These are phyloP conservation scores for Alternaria infectoria DNA, from an alignment of 2,329 filamentous ascomycete species.

Conservation along the genomic window DNA sequence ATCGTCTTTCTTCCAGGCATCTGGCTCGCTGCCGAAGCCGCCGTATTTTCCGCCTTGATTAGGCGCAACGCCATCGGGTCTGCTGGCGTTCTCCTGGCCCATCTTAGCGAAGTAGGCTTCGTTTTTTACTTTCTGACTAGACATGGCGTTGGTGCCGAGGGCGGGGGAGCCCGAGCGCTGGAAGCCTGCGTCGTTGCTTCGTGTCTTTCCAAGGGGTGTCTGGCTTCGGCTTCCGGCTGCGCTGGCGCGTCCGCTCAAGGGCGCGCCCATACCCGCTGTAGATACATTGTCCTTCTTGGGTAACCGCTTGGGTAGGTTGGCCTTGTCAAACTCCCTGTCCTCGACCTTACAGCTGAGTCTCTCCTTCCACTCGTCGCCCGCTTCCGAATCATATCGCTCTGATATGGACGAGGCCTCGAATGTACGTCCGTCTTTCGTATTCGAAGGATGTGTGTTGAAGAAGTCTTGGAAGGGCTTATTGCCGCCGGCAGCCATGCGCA, in stretches of 20 bases:
- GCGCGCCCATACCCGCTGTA: constrained; percentile 30
- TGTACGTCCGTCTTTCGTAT: constrained; percentile 54
- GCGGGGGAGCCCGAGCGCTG: constrained; percentile 47
- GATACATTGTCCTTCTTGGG: constrained; percentile 42
- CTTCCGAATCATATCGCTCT: constrained; percentile 87
- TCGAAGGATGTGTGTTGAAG: constrained; percentile 68
- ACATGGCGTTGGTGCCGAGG: constrained; percentile 48
- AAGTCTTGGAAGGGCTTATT: constrained; percentile 88
- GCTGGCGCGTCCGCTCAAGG: constrained; percentile 43
- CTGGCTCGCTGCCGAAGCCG: constrained; percentile 84
- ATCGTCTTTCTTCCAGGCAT: constrained; percentile 54
- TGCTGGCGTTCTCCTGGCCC: constrained; percentile 79
- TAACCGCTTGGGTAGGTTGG: constrained; percentile 61
- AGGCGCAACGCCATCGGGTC: constrained; percentile 77
- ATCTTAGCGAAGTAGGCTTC: constrained; percentile 90
- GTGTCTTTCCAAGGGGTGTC: constrained; percentile 48
- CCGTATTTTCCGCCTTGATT: constrained; percentile 91
- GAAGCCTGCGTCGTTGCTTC: constrained; percentile 37
- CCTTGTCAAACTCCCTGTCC: constrained; percentile 81
- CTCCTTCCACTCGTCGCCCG: constrained; percentile 95
- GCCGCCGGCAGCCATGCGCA: constrained; percentile 90
- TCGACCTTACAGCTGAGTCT: constrained; percentile 86
- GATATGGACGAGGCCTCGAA: constrained; percentile 91
- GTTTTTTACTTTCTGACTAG: constrained; percentile 65
- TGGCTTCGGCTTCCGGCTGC: constrained; percentile 46